Conservation (phyloP, 192 early-diverging fungal species). For the Phlyctochytrium planicorne region DNA sequence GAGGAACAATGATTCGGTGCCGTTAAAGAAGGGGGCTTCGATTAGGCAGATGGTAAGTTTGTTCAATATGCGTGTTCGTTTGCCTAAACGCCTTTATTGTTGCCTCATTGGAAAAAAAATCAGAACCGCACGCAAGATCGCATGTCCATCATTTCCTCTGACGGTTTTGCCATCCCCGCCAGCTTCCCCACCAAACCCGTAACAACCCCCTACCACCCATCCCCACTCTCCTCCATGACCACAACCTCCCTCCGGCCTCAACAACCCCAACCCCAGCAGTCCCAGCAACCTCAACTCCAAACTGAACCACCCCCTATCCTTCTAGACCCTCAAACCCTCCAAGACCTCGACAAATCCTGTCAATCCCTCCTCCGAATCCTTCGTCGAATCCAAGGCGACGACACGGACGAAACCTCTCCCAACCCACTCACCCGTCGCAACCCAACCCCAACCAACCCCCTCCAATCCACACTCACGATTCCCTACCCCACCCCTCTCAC, state of each 20-base stretch:
- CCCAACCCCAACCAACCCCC: neutral
- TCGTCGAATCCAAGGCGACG: neutral
- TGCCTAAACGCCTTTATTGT: too few species aligned
- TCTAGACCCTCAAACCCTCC: neutral
- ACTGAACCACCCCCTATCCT: neutral
- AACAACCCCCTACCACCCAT: neutral
- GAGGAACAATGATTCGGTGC: too few species aligned
- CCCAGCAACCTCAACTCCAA: neutral
- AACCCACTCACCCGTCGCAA: neutral
- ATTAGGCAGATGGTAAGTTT: neutral
- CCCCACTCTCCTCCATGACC: neutral
- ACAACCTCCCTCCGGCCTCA: too few species aligned
- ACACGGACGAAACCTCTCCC: neutral
- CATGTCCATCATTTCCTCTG: neutral
- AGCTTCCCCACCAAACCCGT: neutral
- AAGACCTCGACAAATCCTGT: neutral
- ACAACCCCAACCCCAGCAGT: neutral
- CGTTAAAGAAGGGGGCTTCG: neutral
- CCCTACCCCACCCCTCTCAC: neutral
- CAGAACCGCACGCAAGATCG: neutral
- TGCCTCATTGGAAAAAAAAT: too few species aligned
- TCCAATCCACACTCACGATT: neutral
- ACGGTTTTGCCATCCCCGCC: neutral
- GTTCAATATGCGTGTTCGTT: neutral
- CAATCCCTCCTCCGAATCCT: neutral